These are phyloP conservation scores for Arachis stenosperma DNA, from an alignment of 306 rosid genomes.

Conservation along the genomic window DNA sequence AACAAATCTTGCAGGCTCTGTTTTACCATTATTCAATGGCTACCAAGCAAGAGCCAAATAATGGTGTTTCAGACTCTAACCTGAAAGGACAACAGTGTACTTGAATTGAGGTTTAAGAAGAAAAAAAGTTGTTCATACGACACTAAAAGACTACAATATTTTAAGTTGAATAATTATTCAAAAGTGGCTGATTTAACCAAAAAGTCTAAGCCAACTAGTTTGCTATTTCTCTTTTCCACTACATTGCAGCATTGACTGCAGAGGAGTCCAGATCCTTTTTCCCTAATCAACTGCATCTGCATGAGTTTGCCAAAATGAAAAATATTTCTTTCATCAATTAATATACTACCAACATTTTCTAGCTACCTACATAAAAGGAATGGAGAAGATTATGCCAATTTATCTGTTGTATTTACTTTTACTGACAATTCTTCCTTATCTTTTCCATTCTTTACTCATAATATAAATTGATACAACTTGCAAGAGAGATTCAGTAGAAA, in stretches of 20 bases:
- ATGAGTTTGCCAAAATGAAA: background rate
- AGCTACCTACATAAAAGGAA: constrained; percentile 8
- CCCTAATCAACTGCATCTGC: constrained; percentile 1
- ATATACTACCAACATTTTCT: background rate
- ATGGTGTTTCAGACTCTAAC: no score
- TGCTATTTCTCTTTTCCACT: constrained; percentile 10
- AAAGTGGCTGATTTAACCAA: constrained; percentile 2
- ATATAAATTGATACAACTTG: background rate
- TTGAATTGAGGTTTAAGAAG: constrained; percentile 1
- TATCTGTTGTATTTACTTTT: constrained; percentile 18
- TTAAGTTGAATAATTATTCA: constrained; percentile 14
- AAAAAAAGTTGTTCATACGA: constrained; percentile 6
- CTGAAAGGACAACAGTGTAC: background rate
- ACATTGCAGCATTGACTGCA: constrained; percentile 15
- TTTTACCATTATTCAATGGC: no score
- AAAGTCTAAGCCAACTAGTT: constrained; percentile 10
- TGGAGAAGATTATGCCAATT: constrained; percentile 19
- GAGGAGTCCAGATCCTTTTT: background rate
- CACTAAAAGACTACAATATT: constrained; percentile 1
- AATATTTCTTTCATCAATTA: constrained; percentile 9
- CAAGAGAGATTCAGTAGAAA: constrained; percentile 8
- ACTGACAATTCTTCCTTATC: background rate
- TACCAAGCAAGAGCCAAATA: no score
- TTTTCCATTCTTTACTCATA: background rate
- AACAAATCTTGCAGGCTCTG: no score